These are phyloP conservation scores for Mycena metata DNA, from an alignment of 768 basidiomycete genomes.

Conservation along the genomic window DNA sequence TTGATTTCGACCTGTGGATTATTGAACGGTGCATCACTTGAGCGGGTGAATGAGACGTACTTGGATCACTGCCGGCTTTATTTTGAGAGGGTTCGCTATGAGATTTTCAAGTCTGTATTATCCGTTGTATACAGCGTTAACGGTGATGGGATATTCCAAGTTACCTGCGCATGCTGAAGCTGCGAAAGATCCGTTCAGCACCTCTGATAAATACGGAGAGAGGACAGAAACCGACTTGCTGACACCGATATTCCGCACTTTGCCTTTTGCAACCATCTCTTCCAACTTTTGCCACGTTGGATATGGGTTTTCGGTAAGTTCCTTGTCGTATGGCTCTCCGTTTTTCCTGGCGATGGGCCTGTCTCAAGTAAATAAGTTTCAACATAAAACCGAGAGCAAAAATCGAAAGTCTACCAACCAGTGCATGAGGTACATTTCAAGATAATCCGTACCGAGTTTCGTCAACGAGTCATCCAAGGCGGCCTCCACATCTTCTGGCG, in stretches of 20 bases:
- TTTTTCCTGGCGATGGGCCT: constrained; percentile 80
- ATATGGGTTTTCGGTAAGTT: constrained; percentile 77
- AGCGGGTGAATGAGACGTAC: constrained; percentile 33
- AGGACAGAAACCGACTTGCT: constrained; percentile 78
- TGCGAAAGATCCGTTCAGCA: constrained; percentile 32
- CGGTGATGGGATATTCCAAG: constrained; percentile 6
- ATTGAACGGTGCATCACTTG: not conserved
- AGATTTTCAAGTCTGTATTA: constrained; percentile 66
- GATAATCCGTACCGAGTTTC: constrained; percentile 74
- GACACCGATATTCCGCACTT: constrained; percentile 83
- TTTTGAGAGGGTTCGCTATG: constrained; percentile 70
- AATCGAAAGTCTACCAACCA: constrained; percentile 59
- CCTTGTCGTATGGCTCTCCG: constrained; percentile 62
- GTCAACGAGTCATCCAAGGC: constrained; percentile 75
- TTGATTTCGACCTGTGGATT: constrained; percentile 70
- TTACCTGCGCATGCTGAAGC: constrained; percentile 71
- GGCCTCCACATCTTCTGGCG: constrained; percentile 78
- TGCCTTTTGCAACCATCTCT: constrained; percentile 81
- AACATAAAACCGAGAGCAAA: not conserved
- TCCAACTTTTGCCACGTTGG: constrained; percentile 88
- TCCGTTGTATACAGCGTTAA: constrained; percentile 37
- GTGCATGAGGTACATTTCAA: constrained; percentile 87
- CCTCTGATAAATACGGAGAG: not conserved
- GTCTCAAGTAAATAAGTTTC: not conserved
- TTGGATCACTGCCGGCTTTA: constrained; percentile 78